Conservation (phyloP, 495 filamentous ascomycete species). For the Penicillium cataractarum region DNA sequence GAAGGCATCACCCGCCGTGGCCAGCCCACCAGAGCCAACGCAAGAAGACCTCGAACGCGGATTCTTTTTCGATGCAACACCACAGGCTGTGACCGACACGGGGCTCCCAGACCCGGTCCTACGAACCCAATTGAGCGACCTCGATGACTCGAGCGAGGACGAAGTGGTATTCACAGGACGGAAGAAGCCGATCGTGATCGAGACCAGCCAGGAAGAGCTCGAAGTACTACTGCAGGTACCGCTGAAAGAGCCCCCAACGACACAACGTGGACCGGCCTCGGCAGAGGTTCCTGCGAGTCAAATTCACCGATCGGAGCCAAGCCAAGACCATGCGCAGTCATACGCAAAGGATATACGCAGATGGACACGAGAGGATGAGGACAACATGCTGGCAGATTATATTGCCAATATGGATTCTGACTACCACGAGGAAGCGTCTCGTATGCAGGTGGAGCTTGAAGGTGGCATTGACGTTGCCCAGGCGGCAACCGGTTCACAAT, state of each 20-base stretch:
- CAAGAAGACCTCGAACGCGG: slow-evolving; percentile 6
- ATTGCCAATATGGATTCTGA: slow-evolving; percentile 66
- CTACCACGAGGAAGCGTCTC: slow-evolving; percentile 23
- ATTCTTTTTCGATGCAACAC: slow-evolving; percentile 34
- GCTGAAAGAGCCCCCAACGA: neutral
- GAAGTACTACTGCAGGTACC: slow-evolving; percentile 10
- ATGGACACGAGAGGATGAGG: slow-evolving; percentile 43
- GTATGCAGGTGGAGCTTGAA: slow-evolving; percentile 8
- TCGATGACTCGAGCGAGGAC: slow-evolving; percentile 43
- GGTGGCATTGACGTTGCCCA: slow-evolving; percentile 19
- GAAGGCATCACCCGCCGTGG: slow-evolving; percentile 11
- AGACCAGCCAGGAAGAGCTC: slow-evolving; percentile 22
- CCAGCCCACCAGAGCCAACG: slow-evolving; percentile 4
- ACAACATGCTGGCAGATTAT: slow-evolving; percentile 70
- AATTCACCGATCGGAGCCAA: neutral
- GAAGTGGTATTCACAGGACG: slow-evolving; percentile 49
- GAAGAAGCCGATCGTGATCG: slow-evolving; percentile 21
- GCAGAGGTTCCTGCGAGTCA: neutral
- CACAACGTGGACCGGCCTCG: neutral
- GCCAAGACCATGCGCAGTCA: neutral
- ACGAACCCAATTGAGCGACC: slow-evolving; percentile 5
- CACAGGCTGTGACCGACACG: slow-evolving; percentile 18
- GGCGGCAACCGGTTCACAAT: slow-evolving; percentile 3
- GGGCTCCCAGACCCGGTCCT: slow-evolving; percentile 22
- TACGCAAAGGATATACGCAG: neutral